phyloP scores from a whole-genome alignment of 1,284 basidiomycete species.

The Butyriboletus pseudospeciosus region DNA sequence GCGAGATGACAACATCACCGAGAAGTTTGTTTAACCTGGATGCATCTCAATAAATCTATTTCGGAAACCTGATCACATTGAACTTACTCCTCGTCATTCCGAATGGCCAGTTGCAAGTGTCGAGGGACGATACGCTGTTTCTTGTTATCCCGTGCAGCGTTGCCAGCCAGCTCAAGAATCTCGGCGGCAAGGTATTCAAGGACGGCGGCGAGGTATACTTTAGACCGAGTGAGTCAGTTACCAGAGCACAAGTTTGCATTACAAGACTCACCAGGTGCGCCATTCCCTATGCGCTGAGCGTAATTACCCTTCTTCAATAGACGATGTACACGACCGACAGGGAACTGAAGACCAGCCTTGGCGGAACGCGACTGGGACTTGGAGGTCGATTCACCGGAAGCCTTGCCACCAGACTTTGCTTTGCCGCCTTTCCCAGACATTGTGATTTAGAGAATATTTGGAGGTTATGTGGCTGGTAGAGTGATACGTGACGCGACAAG shows the following conservation, averaged over 20 bases:
- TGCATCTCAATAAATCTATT: background rate
- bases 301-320: conserved; percentile 73
- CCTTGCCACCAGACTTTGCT: conserved; percentile 51
- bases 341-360: conserved; percentile 82
- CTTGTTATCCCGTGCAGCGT: conserved; percentile 65
- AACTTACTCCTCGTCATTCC: conserved; percentile 78
- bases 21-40: conserved; percentile 64
- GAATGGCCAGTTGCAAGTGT: conserved; percentile 85
- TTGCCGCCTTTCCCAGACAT: conserved; percentile 62
- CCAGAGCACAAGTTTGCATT: conserved; percentile 5
- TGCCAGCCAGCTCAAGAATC: conserved; percentile 74
- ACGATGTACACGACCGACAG: conserved; percentile 78
- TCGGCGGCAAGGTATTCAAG: conserved; percentile 73
- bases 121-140: conserved; percentile 87
- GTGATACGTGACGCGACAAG: conserved; percentile 5
- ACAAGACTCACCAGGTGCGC: conserved; percentile 45
- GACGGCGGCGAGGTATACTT: conserved; percentile 73
- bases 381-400: conserved; percentile 43
- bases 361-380: conserved; percentile 72
- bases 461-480: background rate
- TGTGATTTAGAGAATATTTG: conserved; percentile 5
- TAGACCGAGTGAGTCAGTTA: background rate
- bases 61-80: conserved; percentile 12
- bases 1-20: conserved; percentile 81
- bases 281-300: conserved; percentile 60